Evolutionary conservation across 192 early-diverging fungal genomes (phyloP), one percentile per base, ranked within the genome.

Genomic region (Coemansia reversa): DNA sequence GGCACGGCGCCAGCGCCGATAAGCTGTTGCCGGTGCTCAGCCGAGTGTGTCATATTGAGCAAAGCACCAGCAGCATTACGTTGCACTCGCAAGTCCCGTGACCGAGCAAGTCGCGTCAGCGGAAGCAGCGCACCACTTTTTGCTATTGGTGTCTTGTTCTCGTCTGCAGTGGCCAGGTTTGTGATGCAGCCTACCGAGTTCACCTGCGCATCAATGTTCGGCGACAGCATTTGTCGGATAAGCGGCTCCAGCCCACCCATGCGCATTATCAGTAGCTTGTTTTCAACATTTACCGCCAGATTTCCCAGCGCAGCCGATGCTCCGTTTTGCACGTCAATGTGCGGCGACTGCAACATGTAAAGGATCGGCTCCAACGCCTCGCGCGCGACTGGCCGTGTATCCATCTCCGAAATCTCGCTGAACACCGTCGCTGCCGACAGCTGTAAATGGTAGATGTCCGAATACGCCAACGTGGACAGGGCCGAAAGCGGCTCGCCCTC

Each of bases 131-230:
- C 91, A 30, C 89, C 91, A 45, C 90, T 91, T 67, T 89, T 91
- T 62, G 93, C 91, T 70, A 95, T 94, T 67, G 84, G 87, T 55
- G 86, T 87, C 76, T 95, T 95, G 83, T 94, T 95, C 52, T 90
- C 92, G 55, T 95, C 93, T 84, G 70, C 63, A 4, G 94, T 94
- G 5, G 93, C 92, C 60, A 95, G 84, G 55, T 95, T 95, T 0
- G 94, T 95, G 63, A 95, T 93, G 78, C 94, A 95, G 14, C 94
- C 94, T 18, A 94, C 94, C 12, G 93, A 92, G 75, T 95, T 95
- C 67, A 91, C 92, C 76, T 94, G 92, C n/a, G 94, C 91, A 65
- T 95, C 93, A 25, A 91, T 86, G 62, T 93, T 93, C 12, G 86
- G 85, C 25, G 89, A 89, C 54, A 88, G 82, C 92, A 94, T 93